Evolutionary conservation across 352 stramenopile genomes (phyloP), one percentile per base, ranked within the genome.

Genomic region (Salisapilia sapeloensis): DNA sequence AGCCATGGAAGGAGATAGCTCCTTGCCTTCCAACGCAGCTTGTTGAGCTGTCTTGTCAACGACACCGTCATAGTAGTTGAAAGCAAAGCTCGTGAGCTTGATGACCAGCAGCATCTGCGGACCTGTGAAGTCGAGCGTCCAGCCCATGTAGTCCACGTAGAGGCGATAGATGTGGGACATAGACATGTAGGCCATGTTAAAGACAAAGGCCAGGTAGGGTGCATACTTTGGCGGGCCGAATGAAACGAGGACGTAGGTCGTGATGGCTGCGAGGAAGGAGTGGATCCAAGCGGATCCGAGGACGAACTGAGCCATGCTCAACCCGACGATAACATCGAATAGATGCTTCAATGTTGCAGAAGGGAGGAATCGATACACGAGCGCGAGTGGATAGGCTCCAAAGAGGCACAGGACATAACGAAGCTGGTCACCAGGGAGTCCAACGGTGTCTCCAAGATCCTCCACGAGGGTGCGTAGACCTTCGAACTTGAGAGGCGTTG

Each of bases 61-160:
- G 1, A 76, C 74, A 29, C 90, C 89, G 46, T 98, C 93, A 50
- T 94, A 93, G 40, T 97, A 79, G 53, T 98, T 98, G 69, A 86
- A 98, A n/a, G 85, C 91, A 46, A 98, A 94, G 53, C 86, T 92
- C 38, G 92, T 97, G 22, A 98, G 70, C 53, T 98, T 98, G 61
- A 97, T 96, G 20, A 94, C 85, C 16, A 98, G 60, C 32, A 97
- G 60, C 87, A 95, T 95, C 51, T 94, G 80, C 12, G 67, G 48
- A 2, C 53, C 82, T 0, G 79, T 94, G 31, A 78, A 84, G 53
- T 96, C 83, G 18, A 92, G 25, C 13, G 38, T 86, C 66, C 66
- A 89, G 47, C 75, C 75, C 66, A 97, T 90, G 52, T 97, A 98
- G 48, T 97, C 93, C 28, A 96, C 82, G 38, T 93, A 94, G 24